Conservation (phyloP, 2,329 filamentous ascomycete genomes). For the Ceratocystis albifundus region DNA sequence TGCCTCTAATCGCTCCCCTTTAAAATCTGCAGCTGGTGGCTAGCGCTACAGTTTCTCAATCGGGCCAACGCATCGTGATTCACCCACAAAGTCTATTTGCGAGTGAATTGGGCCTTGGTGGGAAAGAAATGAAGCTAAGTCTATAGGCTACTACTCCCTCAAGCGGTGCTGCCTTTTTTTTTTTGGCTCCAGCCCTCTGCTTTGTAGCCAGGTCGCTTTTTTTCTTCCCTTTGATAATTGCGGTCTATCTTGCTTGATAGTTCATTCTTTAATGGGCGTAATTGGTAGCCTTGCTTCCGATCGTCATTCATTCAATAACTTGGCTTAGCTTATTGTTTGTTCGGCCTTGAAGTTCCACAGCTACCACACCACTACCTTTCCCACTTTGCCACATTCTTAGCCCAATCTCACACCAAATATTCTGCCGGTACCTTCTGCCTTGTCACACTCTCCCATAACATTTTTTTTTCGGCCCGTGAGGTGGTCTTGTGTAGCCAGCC, state of each 20-base stretch:
- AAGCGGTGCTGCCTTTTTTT: background rate
- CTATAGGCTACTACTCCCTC: background rate
- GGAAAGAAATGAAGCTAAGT: background rate
- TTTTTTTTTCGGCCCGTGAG: slow-evolving; percentile 6
- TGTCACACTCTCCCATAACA: slow-evolving; percentile 7
- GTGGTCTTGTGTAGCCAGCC: slow-evolving; percentile 10
- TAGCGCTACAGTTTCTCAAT: slow-evolving; percentile 8
- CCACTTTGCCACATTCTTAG: slow-evolving; percentile 9
- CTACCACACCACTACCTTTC: background rate
- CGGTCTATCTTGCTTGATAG: background rate
- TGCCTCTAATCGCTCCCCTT: slow-evolving; percentile 10
- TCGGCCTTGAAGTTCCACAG: slow-evolving; percentile 2
- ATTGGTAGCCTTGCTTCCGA: slow-evolving; percentile 9
- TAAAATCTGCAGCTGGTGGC: slow-evolving; percentile 10
- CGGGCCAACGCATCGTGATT: slow-evolving; percentile 12
- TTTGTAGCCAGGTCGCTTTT: slow-evolving; percentile 2
- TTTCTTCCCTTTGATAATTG: background rate
- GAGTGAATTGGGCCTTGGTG: background rate
- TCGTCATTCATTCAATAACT: background rate
- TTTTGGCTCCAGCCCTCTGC: slow-evolving; percentile 6
- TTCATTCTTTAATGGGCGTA: slow-evolving; percentile 1
- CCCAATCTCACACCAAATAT: slow-evolving; percentile 10
- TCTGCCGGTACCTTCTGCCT: background rate
- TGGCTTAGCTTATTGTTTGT: background rate
- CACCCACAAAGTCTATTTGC: slow-evolving; percentile 9